Evolutionary conservation across 495 filamentous ascomycete species (phyloP).

Genomic region (Cladorrhinum samala): DNA sequence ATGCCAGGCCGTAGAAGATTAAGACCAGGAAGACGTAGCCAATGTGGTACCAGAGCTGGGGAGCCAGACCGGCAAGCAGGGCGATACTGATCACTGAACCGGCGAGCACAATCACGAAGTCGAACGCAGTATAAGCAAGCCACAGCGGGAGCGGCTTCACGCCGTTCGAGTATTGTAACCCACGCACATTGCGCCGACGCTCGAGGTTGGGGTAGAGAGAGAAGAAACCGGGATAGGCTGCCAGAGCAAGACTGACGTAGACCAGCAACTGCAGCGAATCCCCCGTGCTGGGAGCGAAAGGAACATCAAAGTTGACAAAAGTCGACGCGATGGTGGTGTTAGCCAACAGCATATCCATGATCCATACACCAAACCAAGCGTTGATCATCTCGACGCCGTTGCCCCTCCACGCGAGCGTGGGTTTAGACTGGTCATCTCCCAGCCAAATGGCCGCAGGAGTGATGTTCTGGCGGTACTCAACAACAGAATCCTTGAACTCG

Average conservation of each 20-base stretch:
- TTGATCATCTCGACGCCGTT: conserved; percentile 35
- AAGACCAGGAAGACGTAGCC: conserved; percentile 73
- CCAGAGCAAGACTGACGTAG: conserved; percentile 72
- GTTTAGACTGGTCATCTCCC: conserved; percentile 45
- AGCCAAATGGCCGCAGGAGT: conserved; percentile 74
- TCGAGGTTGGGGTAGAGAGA: conserved; percentile 79
- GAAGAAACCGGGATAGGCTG: conserved; percentile 76
- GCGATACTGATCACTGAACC: conserved; percentile 56
- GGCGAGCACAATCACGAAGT: conserved; percentile 62
- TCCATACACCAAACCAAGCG: conserved; percentile 63
- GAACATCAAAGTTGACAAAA: conserved; percentile 64
- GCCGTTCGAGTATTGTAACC: conserved; percentile 82
- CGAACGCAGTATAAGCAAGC: conserved; percentile 71
- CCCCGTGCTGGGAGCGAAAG: conserved; percentile 56
- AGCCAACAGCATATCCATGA: conserved; percentile 58
- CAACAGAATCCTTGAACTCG: conserved; percentile 63
- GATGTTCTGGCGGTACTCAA: conserved; percentile 54
- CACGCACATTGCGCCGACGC: conserved; percentile 66
- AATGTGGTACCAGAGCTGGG: conserved; percentile 61
- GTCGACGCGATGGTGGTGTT: conserved; percentile 61
- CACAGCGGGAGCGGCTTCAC: conserved; percentile 66
- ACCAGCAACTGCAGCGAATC: conserved; percentile 71
- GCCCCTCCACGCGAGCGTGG: conserved; percentile 58
- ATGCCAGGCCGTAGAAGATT: conserved; percentile 66
- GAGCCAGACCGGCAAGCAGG: conserved; percentile 49